Conservation (phyloP, 1,139 yeast genomes). For the Pichia sp. region DNA sequence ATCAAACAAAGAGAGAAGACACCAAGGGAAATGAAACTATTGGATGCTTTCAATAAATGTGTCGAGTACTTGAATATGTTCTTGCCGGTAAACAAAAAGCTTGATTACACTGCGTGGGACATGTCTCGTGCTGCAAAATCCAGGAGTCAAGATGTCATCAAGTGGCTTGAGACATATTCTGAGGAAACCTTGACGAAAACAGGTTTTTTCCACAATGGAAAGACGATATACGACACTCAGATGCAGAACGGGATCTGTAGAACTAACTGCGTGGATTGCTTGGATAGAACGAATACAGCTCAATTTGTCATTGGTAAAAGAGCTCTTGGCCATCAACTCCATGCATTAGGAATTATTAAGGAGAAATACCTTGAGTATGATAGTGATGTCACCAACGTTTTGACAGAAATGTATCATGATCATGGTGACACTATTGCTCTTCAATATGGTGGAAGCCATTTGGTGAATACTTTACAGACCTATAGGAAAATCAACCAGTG, state of each 20-base stretch:
- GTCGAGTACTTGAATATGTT: conserved; percentile 72
- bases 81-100: conserved; percentile 48
- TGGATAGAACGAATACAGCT: conserved; percentile 96
- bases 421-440: conserved; percentile 97
- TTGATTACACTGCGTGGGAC: conserved; percentile 84
- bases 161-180: conserved; percentile 79
- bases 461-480: conserved; percentile 96
- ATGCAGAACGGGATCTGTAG: conserved; percentile 85
- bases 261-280: conserved; percentile 92
- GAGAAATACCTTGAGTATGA: conserved; percentile 72
- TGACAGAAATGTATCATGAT: conserved; percentile 94
- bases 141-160: conserved; percentile 84
- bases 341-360: conserved; percentile 68
- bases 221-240: conserved; percentile 45
- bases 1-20: conserved; percentile 82
- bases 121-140: conserved; percentile 92
- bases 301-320: conserved; percentile 94
- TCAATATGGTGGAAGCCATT: conserved; percentile 95
- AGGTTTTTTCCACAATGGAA: conserved; percentile 83
- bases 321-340: conserved; percentile 79
- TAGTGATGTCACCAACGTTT: conserved; percentile 83
- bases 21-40: conserved; percentile 80
- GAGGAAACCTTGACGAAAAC: conserved; percentile 55
- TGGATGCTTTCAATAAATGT: conserved; percentile 71
- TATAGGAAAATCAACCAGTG: conserved; percentile 94